These are phyloP conservation scores for Pseudonectria foliicola DNA, from an alignment of 2,329 filamentous ascomycete species.

Conservation along the genomic window DNA sequence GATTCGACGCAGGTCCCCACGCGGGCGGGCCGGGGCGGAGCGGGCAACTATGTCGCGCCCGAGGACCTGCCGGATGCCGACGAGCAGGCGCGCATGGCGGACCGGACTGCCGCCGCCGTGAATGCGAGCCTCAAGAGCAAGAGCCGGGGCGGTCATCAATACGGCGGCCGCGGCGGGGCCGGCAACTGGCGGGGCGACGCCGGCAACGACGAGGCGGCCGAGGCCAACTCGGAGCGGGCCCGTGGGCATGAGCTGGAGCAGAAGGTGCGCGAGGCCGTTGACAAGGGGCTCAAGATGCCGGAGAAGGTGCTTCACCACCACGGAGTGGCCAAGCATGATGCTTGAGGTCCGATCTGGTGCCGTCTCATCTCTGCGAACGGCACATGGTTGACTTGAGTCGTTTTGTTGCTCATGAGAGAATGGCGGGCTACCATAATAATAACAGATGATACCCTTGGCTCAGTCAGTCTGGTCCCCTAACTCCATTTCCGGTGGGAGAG, in stretches of 20 bases:
- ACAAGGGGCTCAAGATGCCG: conserved; percentile 39
- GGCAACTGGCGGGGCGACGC: conserved; percentile 42
- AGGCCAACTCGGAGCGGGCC: conserved; percentile 14
- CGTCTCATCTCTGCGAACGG: too few species aligned
- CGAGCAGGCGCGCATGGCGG: conserved; percentile 28
- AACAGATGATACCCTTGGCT: too few species aligned
- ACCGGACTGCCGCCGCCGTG: conserved; percentile 28
- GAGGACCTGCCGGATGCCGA: conserved; percentile 25
- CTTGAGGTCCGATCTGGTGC: too few species aligned
- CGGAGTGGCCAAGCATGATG: conserved; percentile 8
- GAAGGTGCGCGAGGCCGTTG: conserved; percentile 38
- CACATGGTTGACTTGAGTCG: too few species aligned
- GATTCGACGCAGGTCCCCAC: conserved; percentile 27
- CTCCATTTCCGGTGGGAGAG: too few species aligned
- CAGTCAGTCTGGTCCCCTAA: too few species aligned
- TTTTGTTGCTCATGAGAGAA: too few species aligned
- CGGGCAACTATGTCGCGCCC: conserved; percentile 50
- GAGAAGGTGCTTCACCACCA: conserved; percentile 39
- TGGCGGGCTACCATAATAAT: too few species aligned
- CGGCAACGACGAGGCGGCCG: conserved; percentile 19
- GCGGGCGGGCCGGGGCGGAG: conserved; percentile 51
- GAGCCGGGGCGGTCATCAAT: conserved; percentile 15
- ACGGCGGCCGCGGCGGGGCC: conserved; percentile 47
- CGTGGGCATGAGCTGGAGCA: conserved; percentile 34
- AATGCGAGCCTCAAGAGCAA: conserved; percentile 23